Evolutionary conservation across 495 filamentous ascomycete species (phyloP).

Genomic region (Hypoxylon perforatum): DNA sequence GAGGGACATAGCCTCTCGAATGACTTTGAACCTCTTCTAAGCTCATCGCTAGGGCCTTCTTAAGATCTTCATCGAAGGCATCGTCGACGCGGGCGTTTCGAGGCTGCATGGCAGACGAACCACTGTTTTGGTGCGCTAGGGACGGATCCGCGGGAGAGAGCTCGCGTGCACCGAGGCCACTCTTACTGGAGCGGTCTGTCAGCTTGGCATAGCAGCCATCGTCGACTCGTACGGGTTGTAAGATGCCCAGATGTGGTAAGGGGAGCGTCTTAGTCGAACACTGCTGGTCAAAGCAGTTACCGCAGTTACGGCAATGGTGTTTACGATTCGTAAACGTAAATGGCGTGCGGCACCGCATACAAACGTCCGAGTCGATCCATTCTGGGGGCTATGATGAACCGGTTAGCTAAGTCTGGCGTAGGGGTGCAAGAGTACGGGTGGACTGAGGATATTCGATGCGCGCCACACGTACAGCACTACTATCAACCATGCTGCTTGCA

Average conservation of each 20-base stretch:
- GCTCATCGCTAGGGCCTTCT: constrained; percentile 93
- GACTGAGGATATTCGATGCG: not conserved
- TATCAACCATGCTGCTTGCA: constrained; percentile 94
- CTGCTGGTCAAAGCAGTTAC: constrained; percentile 93
- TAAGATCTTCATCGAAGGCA: constrained; percentile 91
- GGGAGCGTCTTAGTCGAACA: constrained; percentile 91
- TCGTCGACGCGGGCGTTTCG: constrained; percentile 86
- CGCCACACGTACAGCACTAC: constrained; percentile 80
- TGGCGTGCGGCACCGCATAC: constrained; percentile 94
- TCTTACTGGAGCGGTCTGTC: constrained; percentile 73
- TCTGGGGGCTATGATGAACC: constrained; percentile 80
- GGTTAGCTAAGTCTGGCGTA: constrained; percentile 22
- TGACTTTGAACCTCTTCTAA: constrained; percentile 87
- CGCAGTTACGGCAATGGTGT: constrained; percentile 97
- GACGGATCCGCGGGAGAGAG: constrained; percentile 48
- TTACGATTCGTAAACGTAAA: constrained; percentile 99
- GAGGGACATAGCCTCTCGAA: constrained; percentile 55
- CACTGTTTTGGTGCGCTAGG: constrained; percentile 51
- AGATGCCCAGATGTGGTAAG: constrained; percentile 90
- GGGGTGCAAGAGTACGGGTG: constrained; percentile 2
- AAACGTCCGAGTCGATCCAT: constrained; percentile 98
- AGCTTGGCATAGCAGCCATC: constrained; percentile 94
- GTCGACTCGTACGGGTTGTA: constrained; percentile 93
- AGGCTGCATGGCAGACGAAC: constrained; percentile 79
- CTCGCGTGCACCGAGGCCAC: constrained; percentile 40